These are phyloP conservation scores for Aphanomyces cochlioides DNA, from an alignment of 352 stramenopile species.

Conservation along the genomic window DNA sequence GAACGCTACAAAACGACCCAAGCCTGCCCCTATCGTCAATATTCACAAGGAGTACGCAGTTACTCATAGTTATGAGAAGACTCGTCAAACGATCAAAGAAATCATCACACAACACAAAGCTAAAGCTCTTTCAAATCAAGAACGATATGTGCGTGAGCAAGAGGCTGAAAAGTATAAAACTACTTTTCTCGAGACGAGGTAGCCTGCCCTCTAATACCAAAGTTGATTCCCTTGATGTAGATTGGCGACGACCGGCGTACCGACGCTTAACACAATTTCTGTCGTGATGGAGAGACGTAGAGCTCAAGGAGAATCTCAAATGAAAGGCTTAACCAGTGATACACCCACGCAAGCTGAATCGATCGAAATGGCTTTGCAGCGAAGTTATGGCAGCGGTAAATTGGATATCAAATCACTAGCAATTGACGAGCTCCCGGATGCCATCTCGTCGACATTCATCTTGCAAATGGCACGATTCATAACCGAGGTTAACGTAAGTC, in stretches of 20 bases:
- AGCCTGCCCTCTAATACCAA: neutral
- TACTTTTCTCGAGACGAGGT: constrained; percentile 52
- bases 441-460: constrained; percentile 59
- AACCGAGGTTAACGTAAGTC: constrained; percentile 56
- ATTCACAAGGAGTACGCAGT: constrained; percentile 49
- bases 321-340: constrained; percentile 26
- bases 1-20: constrained; percentile 36
- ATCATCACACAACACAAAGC: constrained; percentile 49
- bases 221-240: neutral
- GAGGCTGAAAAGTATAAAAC: constrained; percentile 44
- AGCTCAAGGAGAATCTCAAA: constrained; percentile 16
- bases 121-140: constrained; percentile 51
- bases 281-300: constrained; percentile 52
- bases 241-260: constrained; percentile 54
- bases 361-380: constrained; percentile 45
- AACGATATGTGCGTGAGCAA: constrained; percentile 44
- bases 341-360: constrained; percentile 21
- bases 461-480: constrained; percentile 62
- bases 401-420: constrained; percentile 66
- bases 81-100: constrained; percentile 46
- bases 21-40: constrained; percentile 46
- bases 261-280: constrained; percentile 61
- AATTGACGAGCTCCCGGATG: constrained; percentile 52
- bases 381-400: constrained; percentile 47
- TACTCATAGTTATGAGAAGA: constrained; percentile 42